Percentiles rank a stretch among this genome's conserved stretches.
Conservation (phyloP, 208 protist genomes). For the Trypanosoma platydactyli region DNA sequence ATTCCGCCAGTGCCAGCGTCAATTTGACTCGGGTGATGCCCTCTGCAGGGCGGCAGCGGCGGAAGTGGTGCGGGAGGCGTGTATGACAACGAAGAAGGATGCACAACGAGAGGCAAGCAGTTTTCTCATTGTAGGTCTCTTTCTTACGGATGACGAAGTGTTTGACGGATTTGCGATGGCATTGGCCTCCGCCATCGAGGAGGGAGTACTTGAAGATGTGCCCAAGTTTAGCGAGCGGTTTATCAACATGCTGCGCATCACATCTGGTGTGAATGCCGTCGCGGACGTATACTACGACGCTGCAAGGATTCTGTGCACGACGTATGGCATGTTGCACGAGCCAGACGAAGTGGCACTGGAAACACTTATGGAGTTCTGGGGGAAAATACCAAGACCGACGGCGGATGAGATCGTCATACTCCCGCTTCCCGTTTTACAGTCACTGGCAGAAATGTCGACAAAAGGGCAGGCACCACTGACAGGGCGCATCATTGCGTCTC, state of each 20-base stretch:
- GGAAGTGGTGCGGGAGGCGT: slow-evolving; percentile 77
- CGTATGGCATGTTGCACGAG: slow-evolving; percentile 61
- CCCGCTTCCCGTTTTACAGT: slow-evolving; percentile 51
- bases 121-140: slow-evolving; percentile 78
- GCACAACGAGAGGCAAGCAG: slow-evolving; percentile 82
- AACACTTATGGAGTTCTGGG: slow-evolving; percentile 81
- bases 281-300: slow-evolving; percentile 86
- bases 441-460: slow-evolving; percentile 44
- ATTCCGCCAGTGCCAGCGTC: slow-evolving; percentile 63
- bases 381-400: slow-evolving; percentile 42
- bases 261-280: slow-evolving; percentile 60
- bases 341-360: slow-evolving; percentile 57
- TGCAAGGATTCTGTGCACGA: slow-evolving; percentile 64
- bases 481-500: slow-evolving; percentile 59
- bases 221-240: slow-evolving; percentile 88
- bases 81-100: slow-evolving; percentile 79
- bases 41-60: slow-evolving; percentile 66
- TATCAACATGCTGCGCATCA: slow-evolving; percentile 78
- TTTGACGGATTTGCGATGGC: slow-evolving; percentile 72
- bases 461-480: slow-evolving; percentile 53
- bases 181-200: slow-evolving; percentile 69
- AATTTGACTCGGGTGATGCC: slow-evolving; percentile 47
- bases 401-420: slow-evolving; percentile 52
- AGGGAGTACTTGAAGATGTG: slow-evolving; percentile 80
- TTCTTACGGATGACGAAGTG: slow-evolving; percentile 76